Percentiles rank a stretch among this genome's conserved stretches.
These are phyloP conservation scores for Jamesozyma jinghongensis DNA, from an alignment of 805 yeast genomes.

Conservation along the genomic window DNA sequence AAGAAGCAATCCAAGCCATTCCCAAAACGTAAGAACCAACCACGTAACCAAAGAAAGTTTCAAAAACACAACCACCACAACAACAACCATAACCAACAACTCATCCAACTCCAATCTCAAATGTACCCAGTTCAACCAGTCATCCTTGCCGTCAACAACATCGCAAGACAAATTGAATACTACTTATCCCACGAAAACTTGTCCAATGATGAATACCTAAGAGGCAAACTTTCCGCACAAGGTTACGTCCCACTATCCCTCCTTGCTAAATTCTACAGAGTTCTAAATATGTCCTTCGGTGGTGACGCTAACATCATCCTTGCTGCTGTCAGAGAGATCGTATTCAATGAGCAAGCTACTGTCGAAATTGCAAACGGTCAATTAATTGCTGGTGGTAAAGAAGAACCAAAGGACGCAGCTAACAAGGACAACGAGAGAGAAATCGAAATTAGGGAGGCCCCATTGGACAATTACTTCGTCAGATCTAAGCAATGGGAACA, in stretches of 20 bases:
- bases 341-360: slow-evolving; percentile 22
- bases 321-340: slow-evolving; percentile 29
- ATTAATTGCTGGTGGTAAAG: slow-evolving; percentile 4
- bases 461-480: slow-evolving; percentile 20
- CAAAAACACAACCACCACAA: slow-evolving; percentile 1
- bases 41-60: not conserved
- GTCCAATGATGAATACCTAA: slow-evolving; percentile 71
- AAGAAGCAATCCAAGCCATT: too few species aligned
- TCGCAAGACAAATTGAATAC: slow-evolving; percentile 65
- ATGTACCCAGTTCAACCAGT: slow-evolving; percentile 18
- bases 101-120: slow-evolving; percentile 15
- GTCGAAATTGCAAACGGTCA: slow-evolving; percentile 23
- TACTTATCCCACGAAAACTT: slow-evolving; percentile 85
- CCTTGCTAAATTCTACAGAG: slow-evolving; percentile 22
- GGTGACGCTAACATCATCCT: slow-evolving; percentile 22
- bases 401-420: slow-evolving; percentile 4
- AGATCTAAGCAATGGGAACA: slow-evolving; percentile 25
- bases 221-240: slow-evolving; percentile 51
- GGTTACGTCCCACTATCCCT: slow-evolving; percentile 27
- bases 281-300: slow-evolving; percentile 48
- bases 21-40: slow-evolving; percentile 1
- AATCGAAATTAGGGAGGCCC: slow-evolving; percentile 1
- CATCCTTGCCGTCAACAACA: slow-evolving; percentile 24
- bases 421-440: slow-evolving; percentile 2
- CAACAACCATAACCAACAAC: slow-evolving; percentile 11